Evolutionary conservation across 2,329 filamentous ascomycete genomes (phyloP).

Genomic region (Lasiodiplodia citricola): DNA sequence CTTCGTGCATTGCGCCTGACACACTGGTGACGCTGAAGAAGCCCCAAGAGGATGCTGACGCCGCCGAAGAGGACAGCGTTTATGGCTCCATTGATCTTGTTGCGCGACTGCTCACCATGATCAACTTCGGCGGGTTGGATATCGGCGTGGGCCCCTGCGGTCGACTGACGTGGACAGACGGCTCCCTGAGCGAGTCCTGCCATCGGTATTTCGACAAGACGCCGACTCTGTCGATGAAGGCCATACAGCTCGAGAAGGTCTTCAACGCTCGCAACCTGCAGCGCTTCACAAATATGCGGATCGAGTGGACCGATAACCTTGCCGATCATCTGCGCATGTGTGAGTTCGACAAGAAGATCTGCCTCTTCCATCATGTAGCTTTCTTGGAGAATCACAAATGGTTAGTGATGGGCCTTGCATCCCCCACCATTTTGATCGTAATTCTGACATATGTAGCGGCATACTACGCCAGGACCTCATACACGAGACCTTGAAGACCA

Average conservation of each 20-base stretch:
- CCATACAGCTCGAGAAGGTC: constrained; percentile 9
- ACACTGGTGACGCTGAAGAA: constrained; percentile 9
- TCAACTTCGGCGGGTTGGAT: not conserved
- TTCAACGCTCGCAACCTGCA: constrained; percentile 33
- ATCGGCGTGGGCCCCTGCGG: not conserved
- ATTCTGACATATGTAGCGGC: constrained; percentile 29
- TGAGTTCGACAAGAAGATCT: constrained; percentile 46
- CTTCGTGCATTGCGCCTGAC: constrained; percentile 11
- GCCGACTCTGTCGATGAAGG: constrained; percentile 3
- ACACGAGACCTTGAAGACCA: constrained; percentile 46
- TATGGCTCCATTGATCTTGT: constrained; percentile 5
- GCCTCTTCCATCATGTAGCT: constrained; percentile 49
- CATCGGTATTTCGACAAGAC: constrained; percentile 4
- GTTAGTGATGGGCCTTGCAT: not conserved
- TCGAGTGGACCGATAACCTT: constrained; percentile 48
- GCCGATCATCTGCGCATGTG: constrained; percentile 49
- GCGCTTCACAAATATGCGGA: constrained; percentile 46
- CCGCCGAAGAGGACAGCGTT: not conserved
- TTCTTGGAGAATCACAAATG: constrained; percentile 42
- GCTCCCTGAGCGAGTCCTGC: not conserved
- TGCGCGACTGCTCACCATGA: constrained; percentile 8
- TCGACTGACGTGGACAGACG: not conserved
- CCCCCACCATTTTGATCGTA: not conserved
- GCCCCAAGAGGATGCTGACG: not conserved
- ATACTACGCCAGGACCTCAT: constrained; percentile 40